Conservation (phyloP, 495 filamentous ascomycete species). For the Friedmanniomyces endolithicus region DNA sequence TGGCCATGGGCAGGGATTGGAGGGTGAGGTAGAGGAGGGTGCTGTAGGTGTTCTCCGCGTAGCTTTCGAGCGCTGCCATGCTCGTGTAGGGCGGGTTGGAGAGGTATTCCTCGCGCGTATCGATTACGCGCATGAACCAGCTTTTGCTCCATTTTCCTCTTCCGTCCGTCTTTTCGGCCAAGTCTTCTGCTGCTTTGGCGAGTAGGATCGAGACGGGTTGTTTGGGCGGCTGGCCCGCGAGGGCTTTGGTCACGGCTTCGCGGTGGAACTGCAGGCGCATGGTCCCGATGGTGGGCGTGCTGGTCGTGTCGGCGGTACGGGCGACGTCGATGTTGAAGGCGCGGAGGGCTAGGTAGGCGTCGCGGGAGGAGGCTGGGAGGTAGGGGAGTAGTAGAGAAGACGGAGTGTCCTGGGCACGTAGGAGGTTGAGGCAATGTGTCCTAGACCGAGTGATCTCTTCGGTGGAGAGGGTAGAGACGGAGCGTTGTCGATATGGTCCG, state of each 20-base stretch:
- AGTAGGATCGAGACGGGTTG: slow-evolving; percentile 85
- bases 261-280: slow-evolving; percentile 94
- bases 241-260: slow-evolving; percentile 61
- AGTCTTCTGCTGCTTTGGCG: slow-evolving; percentile 50
- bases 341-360: slow-evolving; percentile 81
- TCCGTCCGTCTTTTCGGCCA: slow-evolving; percentile 43
- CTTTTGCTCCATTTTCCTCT: slow-evolving; percentile 55
- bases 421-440: slow-evolving; percentile 7
- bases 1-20: slow-evolving; percentile 59
- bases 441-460: slow-evolving; percentile 9
- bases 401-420: slow-evolving; percentile 70
- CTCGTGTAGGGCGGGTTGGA: slow-evolving; percentile 69
- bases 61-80: slow-evolving; percentile 63
- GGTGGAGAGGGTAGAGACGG: slow-evolving; percentile 1
- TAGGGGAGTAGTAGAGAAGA: slow-evolving; percentile 79
- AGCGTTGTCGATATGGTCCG: not conserved
- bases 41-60: slow-evolving; percentile 87
- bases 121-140: slow-evolving; percentile 70
- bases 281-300: slow-evolving; percentile 62
- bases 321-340: slow-evolving; percentile 88
- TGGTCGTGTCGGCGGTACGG: slow-evolving; percentile 74
- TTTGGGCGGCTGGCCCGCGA: slow-evolving; percentile 64
- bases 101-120: slow-evolving; percentile 68
- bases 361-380: slow-evolving; percentile 54
- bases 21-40: slow-evolving; percentile 86